phyloP scores from a whole-genome alignment of 2,329 filamentous ascomycete genomes.

The Esteya vermicola region DNA sequence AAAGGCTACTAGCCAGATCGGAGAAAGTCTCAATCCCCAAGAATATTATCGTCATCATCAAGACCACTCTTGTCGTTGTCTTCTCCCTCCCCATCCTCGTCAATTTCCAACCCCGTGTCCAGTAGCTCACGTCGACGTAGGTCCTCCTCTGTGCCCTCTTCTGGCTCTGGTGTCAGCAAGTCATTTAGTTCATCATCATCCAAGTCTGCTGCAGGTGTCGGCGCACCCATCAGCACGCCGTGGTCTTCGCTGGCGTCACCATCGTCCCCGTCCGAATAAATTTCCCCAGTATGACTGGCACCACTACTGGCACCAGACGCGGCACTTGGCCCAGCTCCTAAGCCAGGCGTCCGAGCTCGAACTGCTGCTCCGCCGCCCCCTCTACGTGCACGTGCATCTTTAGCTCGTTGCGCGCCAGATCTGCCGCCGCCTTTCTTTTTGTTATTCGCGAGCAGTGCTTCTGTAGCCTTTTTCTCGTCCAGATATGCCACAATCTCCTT shows the following conservation, averaged over 20 bases:
- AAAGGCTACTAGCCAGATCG: background rate
- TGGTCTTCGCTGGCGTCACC: background rate
- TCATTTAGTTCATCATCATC: slow-evolving; percentile 15
- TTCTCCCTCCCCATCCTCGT: slow-evolving; percentile 26
- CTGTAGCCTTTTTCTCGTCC: slow-evolving; percentile 50
- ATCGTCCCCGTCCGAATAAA: background rate
- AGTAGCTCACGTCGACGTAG: slow-evolving; percentile 38
- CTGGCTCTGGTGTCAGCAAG: slow-evolving; percentile 33
- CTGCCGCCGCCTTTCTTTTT: slow-evolving; percentile 23
- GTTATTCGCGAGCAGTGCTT: slow-evolving; percentile 18
- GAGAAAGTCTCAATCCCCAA: slow-evolving; percentile 29
- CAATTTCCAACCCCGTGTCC: slow-evolving; percentile 31
- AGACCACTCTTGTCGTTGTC: slow-evolving; percentile 20
- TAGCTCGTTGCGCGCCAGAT: slow-evolving; percentile 3
- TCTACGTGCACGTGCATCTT: slow-evolving; percentile 19
- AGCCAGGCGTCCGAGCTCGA: too few relatives aligned
- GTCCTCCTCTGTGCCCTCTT: slow-evolving; percentile 46
- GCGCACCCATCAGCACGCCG: slow-evolving; percentile 8
- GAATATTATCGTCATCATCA: slow-evolving; percentile 28
- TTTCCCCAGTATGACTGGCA: slow-evolving; percentile 17
- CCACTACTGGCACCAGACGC: slow-evolving; percentile 14
- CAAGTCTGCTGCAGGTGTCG: slow-evolving; percentile 9
- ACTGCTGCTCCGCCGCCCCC: slow-evolving; percentile 15
- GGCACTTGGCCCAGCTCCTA: slow-evolving; percentile 4
- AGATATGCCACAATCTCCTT: slow-evolving; percentile 71